A percentile compares a stretch with the other conserved stretches of the same genome.
Evolutionary conservation across 345 rosid species (phyloP).

Genomic region (Viola odorata): DNA sequence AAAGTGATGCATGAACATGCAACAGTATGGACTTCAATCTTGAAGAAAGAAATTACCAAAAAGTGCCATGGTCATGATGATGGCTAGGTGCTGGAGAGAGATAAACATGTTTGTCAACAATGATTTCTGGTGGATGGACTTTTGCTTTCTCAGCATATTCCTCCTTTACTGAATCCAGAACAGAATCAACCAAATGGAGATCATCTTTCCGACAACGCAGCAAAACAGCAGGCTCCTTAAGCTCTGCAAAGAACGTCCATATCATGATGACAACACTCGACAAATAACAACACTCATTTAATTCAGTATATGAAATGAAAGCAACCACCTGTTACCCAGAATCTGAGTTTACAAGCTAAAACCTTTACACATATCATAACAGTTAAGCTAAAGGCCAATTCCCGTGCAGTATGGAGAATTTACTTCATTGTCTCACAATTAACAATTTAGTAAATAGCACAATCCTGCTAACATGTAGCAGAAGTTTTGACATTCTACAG

Average conservation of each 20-base stretch:
- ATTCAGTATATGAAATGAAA: no score
- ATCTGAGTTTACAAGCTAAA: no score
- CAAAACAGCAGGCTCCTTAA: constrained; percentile 91
- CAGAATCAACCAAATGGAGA: constrained; percentile 57
- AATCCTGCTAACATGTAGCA: no score
- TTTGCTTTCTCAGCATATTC: constrained; percentile 68
- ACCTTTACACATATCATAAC: no score
- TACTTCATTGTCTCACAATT: no score
- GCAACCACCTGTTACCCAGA: no score
- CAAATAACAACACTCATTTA: no score
- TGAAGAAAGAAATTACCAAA: constrained; percentile 43
- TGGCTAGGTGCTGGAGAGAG: constrained; percentile 88
- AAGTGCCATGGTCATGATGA: constrained; percentile 63
- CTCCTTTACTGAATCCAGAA: constrained; percentile 56
- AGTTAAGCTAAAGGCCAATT: no score
- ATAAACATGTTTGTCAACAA: constrained; percentile 52
- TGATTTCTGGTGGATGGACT: constrained; percentile 71
- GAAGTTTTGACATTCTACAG: no score
- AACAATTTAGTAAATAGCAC: no score
- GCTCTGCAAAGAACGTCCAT: constrained; percentile 37
- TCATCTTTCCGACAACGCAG: constrained; percentile 86
- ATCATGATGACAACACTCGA: no score
- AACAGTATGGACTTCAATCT: not conserved
- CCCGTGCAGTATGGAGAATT: no score
- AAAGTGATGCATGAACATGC: constrained; percentile 2